Evolutionary conservation across 2,329 filamentous ascomycete species (phyloP).

Genomic region (Aspergillus glaucus): DNA sequence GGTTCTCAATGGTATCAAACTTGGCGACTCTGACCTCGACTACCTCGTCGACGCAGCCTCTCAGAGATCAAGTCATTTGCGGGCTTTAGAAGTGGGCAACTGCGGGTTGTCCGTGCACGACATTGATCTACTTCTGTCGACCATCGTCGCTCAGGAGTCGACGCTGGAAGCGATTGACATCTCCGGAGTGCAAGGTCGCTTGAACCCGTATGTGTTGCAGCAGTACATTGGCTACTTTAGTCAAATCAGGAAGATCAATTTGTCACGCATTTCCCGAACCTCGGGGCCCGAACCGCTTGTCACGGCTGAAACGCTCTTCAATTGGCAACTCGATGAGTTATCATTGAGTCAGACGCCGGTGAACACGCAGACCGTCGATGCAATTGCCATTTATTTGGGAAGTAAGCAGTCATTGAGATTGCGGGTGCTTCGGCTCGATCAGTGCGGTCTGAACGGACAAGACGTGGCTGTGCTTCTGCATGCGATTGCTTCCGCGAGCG

Average conservation of each 20-base stretch:
- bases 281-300: slow-evolving; percentile 60
- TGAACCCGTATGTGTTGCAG: slow-evolving; percentile 60
- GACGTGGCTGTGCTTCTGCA: slow-evolving; percentile 61
- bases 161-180: slow-evolving; percentile 63
- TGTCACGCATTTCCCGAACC: slow-evolving; percentile 59
- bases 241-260: slow-evolving; percentile 58
- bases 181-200: slow-evolving; percentile 59
- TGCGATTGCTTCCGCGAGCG: slow-evolving; percentile 50
- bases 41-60: slow-evolving; percentile 61
- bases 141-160: slow-evolving; percentile 57
- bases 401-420: slow-evolving; percentile 56
- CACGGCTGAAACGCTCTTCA: slow-evolving; percentile 58
- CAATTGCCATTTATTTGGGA: slow-evolving; percentile 58
- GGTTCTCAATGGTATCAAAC: slow-evolving; percentile 59
- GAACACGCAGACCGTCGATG: slow-evolving; percentile 59
- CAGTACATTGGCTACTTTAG: slow-evolving; percentile 61
- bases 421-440: slow-evolving; percentile 57
- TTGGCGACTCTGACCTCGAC: slow-evolving; percentile 66
- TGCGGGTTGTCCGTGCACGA: slow-evolving; percentile 50
- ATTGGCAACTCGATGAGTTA: slow-evolving; percentile 62
- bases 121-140: slow-evolving; percentile 55
- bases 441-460: slow-evolving; percentile 59
- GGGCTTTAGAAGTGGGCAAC: slow-evolving; percentile 60
- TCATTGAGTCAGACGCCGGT: slow-evolving; percentile 57
- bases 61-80: slow-evolving; percentile 57